phyloP scores from a whole-genome alignment of 176 grass and related monocot genomes.

The Aegilops sharonensis region DNA sequence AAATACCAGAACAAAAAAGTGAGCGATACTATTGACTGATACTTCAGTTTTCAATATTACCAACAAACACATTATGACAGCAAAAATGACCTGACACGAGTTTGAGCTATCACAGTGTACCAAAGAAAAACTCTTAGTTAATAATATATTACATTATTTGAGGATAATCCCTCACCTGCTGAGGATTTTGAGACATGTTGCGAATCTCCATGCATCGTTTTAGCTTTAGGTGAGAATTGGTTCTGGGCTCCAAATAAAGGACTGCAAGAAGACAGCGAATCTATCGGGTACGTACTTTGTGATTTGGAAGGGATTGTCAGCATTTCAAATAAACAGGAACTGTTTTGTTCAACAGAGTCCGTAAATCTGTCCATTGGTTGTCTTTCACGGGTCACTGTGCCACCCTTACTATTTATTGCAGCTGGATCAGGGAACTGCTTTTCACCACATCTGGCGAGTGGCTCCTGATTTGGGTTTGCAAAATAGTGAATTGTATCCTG shows the following conservation, averaged over 20 bases:
- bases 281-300: slow-evolving; percentile 19
- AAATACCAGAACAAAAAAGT: slow-evolving; percentile 9
- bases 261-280: slow-evolving; percentile 20
- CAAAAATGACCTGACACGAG: too few species aligned
- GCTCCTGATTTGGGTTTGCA: slow-evolving; percentile 29
- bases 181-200: slow-evolving; percentile 40
- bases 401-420: neutral
- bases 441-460: neutral
- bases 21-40: neutral
- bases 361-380: slow-evolving; percentile 17
- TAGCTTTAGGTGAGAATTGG: slow-evolving; percentile 25
- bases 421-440: slow-evolving; percentile 15
- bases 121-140: too few species aligned
- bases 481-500: slow-evolving; percentile 29
- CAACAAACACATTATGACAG: neutral
- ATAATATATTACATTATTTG: neutral
- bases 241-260: slow-evolving; percentile 29
- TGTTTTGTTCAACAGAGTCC: slow-evolving; percentile 35
- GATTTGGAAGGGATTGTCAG: slow-evolving; percentile 43
- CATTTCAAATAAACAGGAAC: slow-evolving; percentile 60
- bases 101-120: too few species aligned
- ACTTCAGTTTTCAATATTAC: neutral
- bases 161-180: slow-evolving; percentile 35
- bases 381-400: neutral
- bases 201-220: slow-evolving; percentile 22